Evolutionary conservation across 2,329 filamentous ascomycete species (phyloP), one percentile per base, ranked within the genome.

Genomic region (Hypoxylon sp.): DNA sequence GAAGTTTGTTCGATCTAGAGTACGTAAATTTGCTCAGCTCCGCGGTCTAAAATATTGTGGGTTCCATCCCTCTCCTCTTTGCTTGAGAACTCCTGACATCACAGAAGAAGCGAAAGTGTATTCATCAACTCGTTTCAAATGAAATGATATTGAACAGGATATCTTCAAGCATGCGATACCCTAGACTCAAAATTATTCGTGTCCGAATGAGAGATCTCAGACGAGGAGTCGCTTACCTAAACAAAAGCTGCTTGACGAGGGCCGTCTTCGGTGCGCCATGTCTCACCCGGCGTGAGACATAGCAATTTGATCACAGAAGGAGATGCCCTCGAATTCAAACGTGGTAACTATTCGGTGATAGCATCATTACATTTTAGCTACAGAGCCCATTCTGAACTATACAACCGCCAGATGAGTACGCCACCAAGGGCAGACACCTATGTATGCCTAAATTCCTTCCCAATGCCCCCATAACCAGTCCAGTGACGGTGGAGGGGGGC

Each of bases 331-430:
- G n/a, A 42, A 42, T 20, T 44, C 6, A 20, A 35, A 25, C 6
- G 20, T 31, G 8, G 6, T 35, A 27, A 27, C 25, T 27, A 50
- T 48, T 54, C 40, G 17, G 33, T 50, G 61, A 68, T 61, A 68
- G 61, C 64, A 25, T 66, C n/a, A 70, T 70, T 54, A 61, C 37
- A 62, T 61, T 64, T 70, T 59, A 31, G 48, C 50, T 66, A 68
- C 17, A 31, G 2, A 25, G 17, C 30, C 31, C 59, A 49, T 48
- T 61, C 61, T 54, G 13, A 70, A 64, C 56, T 35, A 51, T 44
- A 48, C 35, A 61, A 22, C 54, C 59, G 11, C 58, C 30, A 20
- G 50, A 64, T 31, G n/a, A 46, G 25, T 30, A 60, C 44, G 44
- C 60, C 62, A 27, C 7, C 11, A 37, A 63, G 14, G 22, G 31